Evolutionary conservation across 495 filamentous ascomycete genomes (phyloP).

Genomic region (Talaromyces nanjingensis): DNA sequence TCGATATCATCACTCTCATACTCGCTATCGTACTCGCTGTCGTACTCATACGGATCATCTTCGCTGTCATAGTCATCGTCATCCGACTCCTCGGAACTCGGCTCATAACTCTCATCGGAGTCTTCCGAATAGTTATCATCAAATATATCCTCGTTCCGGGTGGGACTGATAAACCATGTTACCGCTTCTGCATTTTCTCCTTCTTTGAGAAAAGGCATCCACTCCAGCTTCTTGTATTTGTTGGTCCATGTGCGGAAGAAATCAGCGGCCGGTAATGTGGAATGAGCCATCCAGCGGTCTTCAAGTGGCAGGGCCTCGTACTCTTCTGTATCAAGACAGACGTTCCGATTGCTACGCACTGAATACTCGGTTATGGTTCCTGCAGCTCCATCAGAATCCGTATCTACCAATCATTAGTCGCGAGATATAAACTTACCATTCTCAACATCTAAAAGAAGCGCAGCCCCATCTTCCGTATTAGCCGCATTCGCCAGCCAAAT

Average conservation of each 20-base stretch:
- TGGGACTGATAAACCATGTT: neutral
- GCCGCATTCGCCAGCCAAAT: conserved; percentile 8
- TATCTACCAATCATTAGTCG: neutral
- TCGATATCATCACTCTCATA: neutral
- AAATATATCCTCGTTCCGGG: neutral
- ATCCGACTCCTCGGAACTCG: conserved; percentile 3
- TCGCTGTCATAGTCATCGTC: conserved; percentile 1
- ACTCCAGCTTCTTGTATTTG: conserved; percentile 11
- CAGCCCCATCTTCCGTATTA: conserved; percentile 1
- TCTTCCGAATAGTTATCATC: conserved; percentile 2
- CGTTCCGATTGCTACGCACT: conserved; percentile 5
- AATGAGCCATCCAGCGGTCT: conserved; percentile 15
- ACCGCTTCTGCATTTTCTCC: neutral
- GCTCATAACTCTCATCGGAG: conserved; percentile 7
- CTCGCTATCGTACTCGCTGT: neutral
- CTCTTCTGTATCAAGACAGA: conserved; percentile 8
- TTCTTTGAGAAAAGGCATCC: conserved; percentile 10
- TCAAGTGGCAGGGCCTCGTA: conserved; percentile 7
- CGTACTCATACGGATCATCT: conserved; percentile 1
- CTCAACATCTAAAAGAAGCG: conserved; percentile 5
- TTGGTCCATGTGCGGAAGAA: conserved; percentile 10
- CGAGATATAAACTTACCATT: neutral
- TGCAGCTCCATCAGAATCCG: no score
- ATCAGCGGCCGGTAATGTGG: conserved; percentile 2
- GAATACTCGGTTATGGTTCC: conserved; percentile 3